Evolutionary conservation across 768 basidiomycete genomes (phyloP), one percentile per base, ranked within the genome.

Genomic region (Mycena indigotica): DNA sequence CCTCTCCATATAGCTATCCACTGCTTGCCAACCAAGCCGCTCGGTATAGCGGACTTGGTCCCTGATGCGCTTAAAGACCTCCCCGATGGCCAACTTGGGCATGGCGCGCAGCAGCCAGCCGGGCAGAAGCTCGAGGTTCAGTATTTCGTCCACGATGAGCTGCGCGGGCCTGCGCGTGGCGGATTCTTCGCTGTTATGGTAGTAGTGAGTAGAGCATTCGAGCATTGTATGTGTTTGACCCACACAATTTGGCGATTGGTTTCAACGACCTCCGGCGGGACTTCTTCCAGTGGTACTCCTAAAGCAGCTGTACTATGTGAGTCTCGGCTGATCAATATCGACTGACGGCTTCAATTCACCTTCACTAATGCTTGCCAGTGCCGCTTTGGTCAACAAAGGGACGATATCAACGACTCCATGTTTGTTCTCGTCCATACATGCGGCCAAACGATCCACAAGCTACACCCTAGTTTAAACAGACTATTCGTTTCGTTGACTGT

Each of bases 361-460:
- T 53, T 53, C 35, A 25, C 32, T 53, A 23, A 53, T 40, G n/a
- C 28, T 39, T 8, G 19, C 28, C 52, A 53, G 17, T 16, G 52
- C 28, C 5, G 38, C 32, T 5, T 4, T 23, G 38, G 16, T 39
- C 24, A 53, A 17, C 8, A 53, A 12, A 17, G 52, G 52, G 35
- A 6, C 28, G 5, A 53, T 15, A 39, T 53, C 38, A 23, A 26
- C 46, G 15, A 28, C 46, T 32, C 17, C 52, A 28, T 6, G 13
- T 5, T 53, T 23, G 32, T 5, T 19, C 16, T 13, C 23, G 19
- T 16, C 5, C 15, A 38, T 35, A 8, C n/a, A 21, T 15, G 41
- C 41, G 17, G 32, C 32, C 8, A 23, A 44, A 10, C 35, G 12
- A 13, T 16, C 23, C 41, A 23, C 8, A 5, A 44, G 8, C 23